Evolutionary conservation across 441 rosid genomes (phyloP).

Genomic region (Erodium texanum): DNA sequence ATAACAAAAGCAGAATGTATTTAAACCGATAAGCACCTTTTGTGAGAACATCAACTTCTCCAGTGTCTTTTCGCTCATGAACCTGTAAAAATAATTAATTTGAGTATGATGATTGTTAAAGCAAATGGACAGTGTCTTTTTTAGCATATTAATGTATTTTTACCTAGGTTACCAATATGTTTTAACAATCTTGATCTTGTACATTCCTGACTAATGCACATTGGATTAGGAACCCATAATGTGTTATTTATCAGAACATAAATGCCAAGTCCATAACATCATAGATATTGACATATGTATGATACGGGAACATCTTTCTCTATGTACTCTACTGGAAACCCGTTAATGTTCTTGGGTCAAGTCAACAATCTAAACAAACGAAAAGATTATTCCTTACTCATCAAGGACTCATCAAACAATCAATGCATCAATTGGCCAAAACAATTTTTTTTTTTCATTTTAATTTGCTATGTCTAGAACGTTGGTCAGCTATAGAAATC

Average conservation of each 20-base stretch:
- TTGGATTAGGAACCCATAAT: too few relatives aligned
- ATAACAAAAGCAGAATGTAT: background rate
- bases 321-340: background rate
- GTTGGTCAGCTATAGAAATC: background rate
- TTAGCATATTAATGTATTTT: too few relatives aligned
- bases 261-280: background rate
- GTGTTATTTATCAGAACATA: too few relatives aligned
- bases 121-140: background rate
- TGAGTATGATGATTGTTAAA: background rate
- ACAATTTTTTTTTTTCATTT: background rate
- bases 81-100: conserved; percentile 28
- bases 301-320: too few relatives aligned
- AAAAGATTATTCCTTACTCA: background rate
- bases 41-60: conserved; percentile 55
- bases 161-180: too few relatives aligned
- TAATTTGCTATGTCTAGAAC: background rate
- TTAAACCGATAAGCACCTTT: conserved; percentile 34
- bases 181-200: too few relatives aligned
- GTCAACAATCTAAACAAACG: background rate
- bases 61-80: conserved; percentile 41
- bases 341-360: background rate
- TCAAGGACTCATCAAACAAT: background rate
- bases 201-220: too few relatives aligned
- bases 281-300: too few relatives aligned
- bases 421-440: background rate